Evolutionary conservation across 768 basidiomycete species (phyloP).

Genomic region (Sarcodon aspratus): DNA sequence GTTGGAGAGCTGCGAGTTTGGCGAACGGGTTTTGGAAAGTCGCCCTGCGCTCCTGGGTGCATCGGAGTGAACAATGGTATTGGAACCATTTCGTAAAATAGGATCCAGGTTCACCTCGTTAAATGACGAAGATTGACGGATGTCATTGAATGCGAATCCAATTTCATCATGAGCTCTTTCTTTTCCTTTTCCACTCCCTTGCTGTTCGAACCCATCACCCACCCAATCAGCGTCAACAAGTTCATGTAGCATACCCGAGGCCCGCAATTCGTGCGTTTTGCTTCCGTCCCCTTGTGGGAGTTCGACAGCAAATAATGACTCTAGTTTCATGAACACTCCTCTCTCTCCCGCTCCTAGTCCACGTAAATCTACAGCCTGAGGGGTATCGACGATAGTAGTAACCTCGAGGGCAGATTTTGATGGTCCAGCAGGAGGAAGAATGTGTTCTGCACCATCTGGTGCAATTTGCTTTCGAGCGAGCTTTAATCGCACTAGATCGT

Average conservation of each 20-base stretch:
- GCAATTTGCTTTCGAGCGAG: conserved; percentile 55
- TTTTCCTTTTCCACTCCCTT: conserved; percentile 13
- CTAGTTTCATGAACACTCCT: conserved; percentile 63
- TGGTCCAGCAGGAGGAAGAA: conserved; percentile 53
- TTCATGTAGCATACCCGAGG: conserved; percentile 69
- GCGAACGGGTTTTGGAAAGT: conserved; percentile 6
- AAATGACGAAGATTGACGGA: background rate
- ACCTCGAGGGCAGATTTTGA: conserved; percentile 14
- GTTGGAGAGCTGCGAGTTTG: conserved; percentile 1
- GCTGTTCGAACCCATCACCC: conserved; percentile 8
- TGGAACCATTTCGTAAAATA: background rate
- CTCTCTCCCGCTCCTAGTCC: conserved; percentile 39
- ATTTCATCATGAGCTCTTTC: conserved; percentile 14
- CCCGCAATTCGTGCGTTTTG: conserved; percentile 45
- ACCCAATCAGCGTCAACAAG: conserved; percentile 69
- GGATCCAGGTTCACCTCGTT: background rate
- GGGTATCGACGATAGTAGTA: conserved; percentile 19
- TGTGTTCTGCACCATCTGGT: conserved; percentile 47
- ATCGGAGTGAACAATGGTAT: background rate
- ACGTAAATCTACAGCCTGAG: conserved; percentile 3
- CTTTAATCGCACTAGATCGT: conserved; percentile 76
- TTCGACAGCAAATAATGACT: conserved; percentile 56
- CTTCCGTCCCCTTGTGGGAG: conserved; percentile 28
- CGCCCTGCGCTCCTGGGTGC: background rate
- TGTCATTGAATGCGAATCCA: no score